Percentiles rank a stretch among this genome's conserved stretches.
Evolutionary conservation across 2,329 filamentous ascomycete species (phyloP).

Genomic region (Fusarium cicatricum): DNA sequence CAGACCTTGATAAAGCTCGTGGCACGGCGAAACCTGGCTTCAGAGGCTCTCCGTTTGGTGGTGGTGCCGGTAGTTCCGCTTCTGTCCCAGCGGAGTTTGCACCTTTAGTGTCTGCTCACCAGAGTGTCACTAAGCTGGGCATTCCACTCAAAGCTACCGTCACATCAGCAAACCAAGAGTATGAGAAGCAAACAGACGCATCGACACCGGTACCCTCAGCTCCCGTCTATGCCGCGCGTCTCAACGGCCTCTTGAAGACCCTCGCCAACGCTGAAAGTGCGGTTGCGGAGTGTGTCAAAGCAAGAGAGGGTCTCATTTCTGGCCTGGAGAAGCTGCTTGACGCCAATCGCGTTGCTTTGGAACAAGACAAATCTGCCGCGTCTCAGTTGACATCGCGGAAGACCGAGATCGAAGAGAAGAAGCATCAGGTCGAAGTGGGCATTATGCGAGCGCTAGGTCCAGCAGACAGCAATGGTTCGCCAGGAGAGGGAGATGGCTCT

Average conservation of each 20-base stretch:
- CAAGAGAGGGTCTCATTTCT: slow-evolving; percentile 77
- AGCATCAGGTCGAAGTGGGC: slow-evolving; percentile 86
- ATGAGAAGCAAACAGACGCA: slow-evolving; percentile 81
- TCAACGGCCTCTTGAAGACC: slow-evolving; percentile 89
- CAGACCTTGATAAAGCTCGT: slow-evolving; percentile 70
- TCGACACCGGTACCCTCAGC: slow-evolving; percentile 75
- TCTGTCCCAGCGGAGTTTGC: slow-evolving; percentile 79
- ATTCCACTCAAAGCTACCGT: slow-evolving; percentile 72
- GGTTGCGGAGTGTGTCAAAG: slow-evolving; percentile 88
- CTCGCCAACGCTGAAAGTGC: slow-evolving; percentile 89
- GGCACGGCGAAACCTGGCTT: slow-evolving; percentile 61
- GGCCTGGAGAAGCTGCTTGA: slow-evolving; percentile 85
- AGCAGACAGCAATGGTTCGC: slow-evolving; percentile 60
- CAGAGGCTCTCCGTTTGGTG: slow-evolving; percentile 67
- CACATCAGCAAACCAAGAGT: slow-evolving; percentile 80
- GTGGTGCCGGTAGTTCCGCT: slow-evolving; percentile 60
- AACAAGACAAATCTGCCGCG: slow-evolving; percentile 73
- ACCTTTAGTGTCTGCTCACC: slow-evolving; percentile 77
- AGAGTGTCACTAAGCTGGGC: slow-evolving; percentile 76
- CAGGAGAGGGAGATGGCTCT: slow-evolving; percentile 55
- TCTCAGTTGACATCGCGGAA: slow-evolving; percentile 72
- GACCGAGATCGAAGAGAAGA: slow-evolving; percentile 78
- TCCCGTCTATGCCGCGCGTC: slow-evolving; percentile 88
- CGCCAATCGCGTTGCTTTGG: slow-evolving; percentile 73
- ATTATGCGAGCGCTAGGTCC: slow-evolving; percentile 86